Conservation (phyloP, 73 alveolate species). For the Stentor coeruleus region DNA sequence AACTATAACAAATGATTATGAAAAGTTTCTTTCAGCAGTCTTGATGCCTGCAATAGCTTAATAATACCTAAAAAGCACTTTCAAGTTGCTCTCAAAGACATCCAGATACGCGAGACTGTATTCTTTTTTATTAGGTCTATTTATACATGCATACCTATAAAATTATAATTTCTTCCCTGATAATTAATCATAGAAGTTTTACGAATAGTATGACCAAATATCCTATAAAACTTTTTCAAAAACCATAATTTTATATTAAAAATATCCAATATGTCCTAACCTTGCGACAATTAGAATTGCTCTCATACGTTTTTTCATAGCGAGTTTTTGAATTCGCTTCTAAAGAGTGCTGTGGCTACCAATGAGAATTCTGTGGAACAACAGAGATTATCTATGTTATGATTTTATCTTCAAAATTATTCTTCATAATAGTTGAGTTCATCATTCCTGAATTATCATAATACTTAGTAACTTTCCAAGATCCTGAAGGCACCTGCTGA, state of each 20-base stretch:
- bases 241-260: too few relatives aligned
- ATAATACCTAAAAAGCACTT: background rate
- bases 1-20: background rate
- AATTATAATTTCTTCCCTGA: conserved; percentile 8
- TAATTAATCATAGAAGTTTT: background rate
- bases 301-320: background rate
- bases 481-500: background rate
- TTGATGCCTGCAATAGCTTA: background rate
- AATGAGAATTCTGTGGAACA: background rate
- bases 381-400: background rate
- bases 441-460: background rate
- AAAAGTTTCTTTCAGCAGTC: background rate
- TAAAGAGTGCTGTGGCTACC: background rate
- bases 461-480: background rate
- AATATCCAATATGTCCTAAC: too few relatives aligned
- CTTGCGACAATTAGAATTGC: background rate
- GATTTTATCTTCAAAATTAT: background rate
- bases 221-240: too few relatives aligned
- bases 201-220: background rate
- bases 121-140: background rate
- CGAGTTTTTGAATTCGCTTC: background rate
- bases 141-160: background rate
- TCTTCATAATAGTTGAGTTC: background rate
- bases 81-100: background rate
- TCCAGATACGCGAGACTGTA: background rate